Percentiles rank a stretch among this genome's conserved stretches.
These are phyloP conservation scores for Melanogaster broomeanus DNA, from an alignment of 768 basidiomycete species.

Conservation along the genomic window DNA sequence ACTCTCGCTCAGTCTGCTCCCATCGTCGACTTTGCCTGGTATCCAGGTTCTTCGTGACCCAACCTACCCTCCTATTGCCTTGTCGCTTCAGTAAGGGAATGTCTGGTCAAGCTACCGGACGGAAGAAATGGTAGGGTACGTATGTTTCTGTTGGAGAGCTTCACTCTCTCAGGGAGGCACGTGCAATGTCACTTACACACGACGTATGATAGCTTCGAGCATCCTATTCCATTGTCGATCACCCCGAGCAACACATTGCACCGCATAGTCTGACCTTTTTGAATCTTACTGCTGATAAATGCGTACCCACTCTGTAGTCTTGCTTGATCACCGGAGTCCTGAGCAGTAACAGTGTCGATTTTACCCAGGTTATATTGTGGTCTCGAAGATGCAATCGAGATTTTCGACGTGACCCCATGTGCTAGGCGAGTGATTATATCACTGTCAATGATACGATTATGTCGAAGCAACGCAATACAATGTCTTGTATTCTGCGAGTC, in stretches of 20 bases:
- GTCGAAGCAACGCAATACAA: too few species aligned
- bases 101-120: constrained; percentile 84
- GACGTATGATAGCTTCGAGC: constrained; percentile 69
- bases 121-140: constrained; percentile 73
- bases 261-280: constrained; percentile 85
- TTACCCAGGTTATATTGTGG: constrained; percentile 75
- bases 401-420: constrained; percentile 85
- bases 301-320: neutral
- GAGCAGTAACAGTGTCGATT: neutral
- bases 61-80: constrained; percentile 78
- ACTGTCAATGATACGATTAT: too few species aligned
- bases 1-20: constrained; percentile 61
- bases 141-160: too few species aligned
- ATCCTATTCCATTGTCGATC: constrained; percentile 90
- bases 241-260: constrained; percentile 87
- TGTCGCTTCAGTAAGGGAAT: constrained; percentile 79
- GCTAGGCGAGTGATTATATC: too few species aligned
- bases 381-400: constrained; percentile 81
- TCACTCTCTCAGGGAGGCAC: too few species aligned
- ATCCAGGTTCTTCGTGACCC: constrained; percentile 64
- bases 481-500: too few species aligned
- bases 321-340: neutral
- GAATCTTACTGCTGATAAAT: constrained; percentile 71
- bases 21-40: constrained; percentile 83
- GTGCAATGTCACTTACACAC: neutral